Evolutionary conservation across 192 early-diverging fungal species (phyloP), one percentile per base, ranked within the genome.

Genomic region (Obelidium mucronatum): DNA sequence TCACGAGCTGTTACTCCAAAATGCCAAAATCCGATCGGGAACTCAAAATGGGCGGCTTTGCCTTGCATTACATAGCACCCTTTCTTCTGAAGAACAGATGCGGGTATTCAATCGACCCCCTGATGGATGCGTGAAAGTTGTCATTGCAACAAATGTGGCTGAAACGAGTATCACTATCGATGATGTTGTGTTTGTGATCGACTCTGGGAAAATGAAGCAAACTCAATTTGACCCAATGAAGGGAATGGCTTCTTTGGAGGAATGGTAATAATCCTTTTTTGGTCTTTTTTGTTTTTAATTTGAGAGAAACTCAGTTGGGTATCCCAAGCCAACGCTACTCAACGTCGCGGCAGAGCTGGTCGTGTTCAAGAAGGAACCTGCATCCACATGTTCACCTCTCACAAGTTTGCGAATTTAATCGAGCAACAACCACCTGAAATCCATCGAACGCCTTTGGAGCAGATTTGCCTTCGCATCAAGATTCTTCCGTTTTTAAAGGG

Each of bases 91-190:
- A 13, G 89, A 91, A 51, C 91, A 92, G 72, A 80, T 79, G 34
- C 8, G 86, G 3, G 92, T 93, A 28, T 94, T 94, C 75, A 86
- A 90, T 55, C 55, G 75, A 2, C 85, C 90, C 0, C 84, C 87
- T 1, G 60, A 67, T 2, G 84, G 87, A 17, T 53, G 85, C 5
- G 80, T 89, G 36, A 94, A 94, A 77, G 87, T 94, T 68, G 89
- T 94, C 17, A 80, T 93, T 35, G 87, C 92, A 0, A 94, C 93
- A n/a, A 94, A 93, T 63, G 89, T 94, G 40, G 93, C 93, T 2
- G 93, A 93, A 77, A 94, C 93, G 0, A 83, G 84, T 74, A 91
- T 94, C 66, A 94, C 96, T 0, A 74, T 87, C 35, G 94, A 97
- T 69, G 95, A 94, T 52, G 87, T 97, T 24, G 81, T 92, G 3